Evolutionary conservation across 2,329 filamentous ascomycete genomes (phyloP), one percentile per base, ranked within the genome.

Genomic region (Aspergillus sp.): DNA sequence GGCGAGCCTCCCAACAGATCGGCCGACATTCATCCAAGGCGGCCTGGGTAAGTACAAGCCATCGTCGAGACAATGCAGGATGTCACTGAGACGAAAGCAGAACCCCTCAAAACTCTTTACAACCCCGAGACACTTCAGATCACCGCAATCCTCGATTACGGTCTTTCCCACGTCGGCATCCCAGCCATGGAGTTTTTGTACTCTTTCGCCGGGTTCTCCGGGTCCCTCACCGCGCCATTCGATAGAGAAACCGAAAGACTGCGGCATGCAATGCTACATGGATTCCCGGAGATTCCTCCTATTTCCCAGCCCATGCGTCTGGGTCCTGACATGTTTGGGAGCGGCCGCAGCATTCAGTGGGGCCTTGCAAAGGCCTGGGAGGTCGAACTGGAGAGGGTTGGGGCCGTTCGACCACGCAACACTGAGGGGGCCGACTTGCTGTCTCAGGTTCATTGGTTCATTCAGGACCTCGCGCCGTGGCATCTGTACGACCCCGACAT

Each of bases 351-450:
- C 14, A 39, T 36, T 26, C 53, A 55, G 26, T 32, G 39, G 39
- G 42, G 24, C 1, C 42, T 55, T 42, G 53, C 53, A 18, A 55
- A 49, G 16, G 26, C 53, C 10, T 55, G 53, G 53, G 53, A 49
- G 14, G 26, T 31, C 16, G 53, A 55, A 29, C 6, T 55, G 12
- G 26, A 3, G 10, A n/a, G 26, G 1, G 42, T 32, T 16, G 42
- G 42, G 7, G 53, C 26, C 10, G 2, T 55, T 22, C 42, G 53
- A 22, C 53, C 42, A 16, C 29, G 52, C 24, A 55, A 24, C 5
- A 55, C 29, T 11, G 9, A 49, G 7, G 24, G 26, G 0, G 16
- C 36, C 22, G 53, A 55, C 18, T 24, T 22, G n/a, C 16, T 55
- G 42, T 24, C 53, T 18, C 53, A 49, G 9, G 9, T 31, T 2